These are phyloP conservation scores for Quercus mongolica DNA, from an alignment of 306 rosid species.

Conservation along the genomic window DNA sequence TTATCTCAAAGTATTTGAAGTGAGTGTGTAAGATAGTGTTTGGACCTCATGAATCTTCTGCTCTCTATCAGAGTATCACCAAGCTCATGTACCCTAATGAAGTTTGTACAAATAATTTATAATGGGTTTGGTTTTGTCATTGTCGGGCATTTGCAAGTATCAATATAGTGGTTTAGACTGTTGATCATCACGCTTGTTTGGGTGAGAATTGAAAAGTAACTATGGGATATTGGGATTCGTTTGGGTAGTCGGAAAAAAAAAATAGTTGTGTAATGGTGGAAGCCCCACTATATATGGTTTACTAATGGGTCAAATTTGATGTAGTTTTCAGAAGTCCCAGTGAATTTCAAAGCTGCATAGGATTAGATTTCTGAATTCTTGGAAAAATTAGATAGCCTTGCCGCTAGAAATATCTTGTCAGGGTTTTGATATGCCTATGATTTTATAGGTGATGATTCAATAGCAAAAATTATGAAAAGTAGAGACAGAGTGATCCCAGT, in stretches of 20 bases:
- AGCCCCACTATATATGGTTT: neutral
- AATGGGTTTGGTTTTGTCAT: neutral
- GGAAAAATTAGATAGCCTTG: neutral
- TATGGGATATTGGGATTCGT: neutral
- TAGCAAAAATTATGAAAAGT: no score
- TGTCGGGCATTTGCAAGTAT: neutral
- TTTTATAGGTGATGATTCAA: neutral
- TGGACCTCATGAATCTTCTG: neutral
- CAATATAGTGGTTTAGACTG: neutral
- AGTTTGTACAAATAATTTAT: no score
- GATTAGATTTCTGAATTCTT: neutral
- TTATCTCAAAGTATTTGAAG: neutral
- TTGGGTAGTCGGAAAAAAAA: conserved; percentile 12
- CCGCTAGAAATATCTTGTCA: neutral
- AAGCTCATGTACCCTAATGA: no score
- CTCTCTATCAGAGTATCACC: no score
- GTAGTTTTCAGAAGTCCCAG: no score
- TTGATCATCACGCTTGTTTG: neutral
- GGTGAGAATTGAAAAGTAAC: conserved; percentile 2
- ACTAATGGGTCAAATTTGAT: no score
- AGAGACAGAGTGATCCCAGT: no score
- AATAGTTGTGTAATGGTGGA: neutral
- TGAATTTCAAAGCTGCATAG: conserved; percentile 3
- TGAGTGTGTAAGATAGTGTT: neutral
- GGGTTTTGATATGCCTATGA: neutral